Conservation (phyloP, 2,329 filamentous ascomycete genomes). For the Alternaria sp. region DNA sequence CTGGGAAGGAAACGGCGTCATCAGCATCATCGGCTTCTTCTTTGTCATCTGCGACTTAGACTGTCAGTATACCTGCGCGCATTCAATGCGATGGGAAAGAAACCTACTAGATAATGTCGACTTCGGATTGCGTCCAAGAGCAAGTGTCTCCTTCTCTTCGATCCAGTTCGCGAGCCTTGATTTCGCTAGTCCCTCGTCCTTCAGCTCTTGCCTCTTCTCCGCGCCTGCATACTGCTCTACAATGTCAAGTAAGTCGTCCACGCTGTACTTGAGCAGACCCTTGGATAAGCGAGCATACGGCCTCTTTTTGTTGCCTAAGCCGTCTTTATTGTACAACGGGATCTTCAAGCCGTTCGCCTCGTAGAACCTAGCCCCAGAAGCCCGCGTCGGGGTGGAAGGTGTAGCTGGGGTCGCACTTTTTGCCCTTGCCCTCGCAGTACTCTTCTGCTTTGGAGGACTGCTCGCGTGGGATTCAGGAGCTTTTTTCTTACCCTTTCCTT, state of each 20-base stretch:
- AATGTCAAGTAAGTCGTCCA: slow-evolving; percentile 12
- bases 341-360: slow-evolving; percentile 19
- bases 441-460: background rate
- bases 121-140: slow-evolving; percentile 20
- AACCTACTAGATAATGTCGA: slow-evolving; percentile 9
- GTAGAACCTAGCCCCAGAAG: slow-evolving; percentile 5
- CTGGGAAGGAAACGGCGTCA: background rate
- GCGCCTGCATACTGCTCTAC: slow-evolving; percentile 20
- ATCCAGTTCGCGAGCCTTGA: slow-evolving; percentile 26
- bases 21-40: background rate
- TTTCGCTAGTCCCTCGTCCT: slow-evolving; percentile 5
- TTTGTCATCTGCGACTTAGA: background rate
- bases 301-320: slow-evolving; percentile 7
- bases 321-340: slow-evolving; percentile 10
- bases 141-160: slow-evolving; percentile 26
- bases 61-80: background rate
- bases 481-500: background rate
- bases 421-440: background rate
- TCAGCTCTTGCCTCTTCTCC: slow-evolving; percentile 15
- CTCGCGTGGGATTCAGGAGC: background rate
- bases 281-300: slow-evolving; percentile 15
- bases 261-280: slow-evolving; percentile 8
- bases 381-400: background rate
- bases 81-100: background rate
- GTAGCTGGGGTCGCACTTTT: background rate